Conservation (phyloP, 352 stramenopile species). For the Phytophthora sp. region DNA sequence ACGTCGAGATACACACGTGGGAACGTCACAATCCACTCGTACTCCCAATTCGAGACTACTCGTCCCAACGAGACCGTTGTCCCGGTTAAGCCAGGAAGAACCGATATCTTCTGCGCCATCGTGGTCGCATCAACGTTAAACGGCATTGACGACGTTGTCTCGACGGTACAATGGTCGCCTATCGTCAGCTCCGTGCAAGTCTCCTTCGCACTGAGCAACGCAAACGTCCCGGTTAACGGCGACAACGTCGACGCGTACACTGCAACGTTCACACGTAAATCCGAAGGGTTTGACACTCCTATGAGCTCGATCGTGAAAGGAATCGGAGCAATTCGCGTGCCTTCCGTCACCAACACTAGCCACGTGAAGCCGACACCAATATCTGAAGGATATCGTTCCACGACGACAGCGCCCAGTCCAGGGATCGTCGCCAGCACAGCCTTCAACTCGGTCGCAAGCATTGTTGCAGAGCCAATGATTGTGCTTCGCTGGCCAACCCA, state of each 20-base stretch:
- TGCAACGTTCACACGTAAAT: slow-evolving; percentile 36
- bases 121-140: slow-evolving; percentile 54
- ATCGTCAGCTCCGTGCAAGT: slow-evolving; percentile 59
- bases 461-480: slow-evolving; percentile 27
- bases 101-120: slow-evolving; percentile 61
- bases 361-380: slow-evolving; percentile 51
- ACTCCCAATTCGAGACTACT: slow-evolving; percentile 38
- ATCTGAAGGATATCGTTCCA: slow-evolving; percentile 44
- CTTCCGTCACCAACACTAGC: slow-evolving; percentile 44
- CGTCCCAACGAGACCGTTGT: slow-evolving; percentile 49
- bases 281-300: slow-evolving; percentile 19
- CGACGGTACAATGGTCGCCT: slow-evolving; percentile 51
- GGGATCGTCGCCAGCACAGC: slow-evolving; percentile 39
- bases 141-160: slow-evolving; percentile 45
- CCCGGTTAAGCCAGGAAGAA: slow-evolving; percentile 62
- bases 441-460: slow-evolving; percentile 44
- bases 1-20: slow-evolving; percentile 41
- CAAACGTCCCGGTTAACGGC: slow-evolving; percentile 62
- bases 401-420: slow-evolving; percentile 34
- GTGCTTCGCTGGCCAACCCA: slow-evolving; percentile 46
- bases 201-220: slow-evolving; percentile 58
- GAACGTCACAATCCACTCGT: slow-evolving; percentile 55
- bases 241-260: slow-evolving; percentile 36
- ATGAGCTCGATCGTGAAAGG: slow-evolving; percentile 42
- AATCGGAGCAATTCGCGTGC: slow-evolving; percentile 17